Evolutionary conservation across 139 green algal genomes (phyloP).

Genomic region (Chlamydomonas sp.): DNA sequence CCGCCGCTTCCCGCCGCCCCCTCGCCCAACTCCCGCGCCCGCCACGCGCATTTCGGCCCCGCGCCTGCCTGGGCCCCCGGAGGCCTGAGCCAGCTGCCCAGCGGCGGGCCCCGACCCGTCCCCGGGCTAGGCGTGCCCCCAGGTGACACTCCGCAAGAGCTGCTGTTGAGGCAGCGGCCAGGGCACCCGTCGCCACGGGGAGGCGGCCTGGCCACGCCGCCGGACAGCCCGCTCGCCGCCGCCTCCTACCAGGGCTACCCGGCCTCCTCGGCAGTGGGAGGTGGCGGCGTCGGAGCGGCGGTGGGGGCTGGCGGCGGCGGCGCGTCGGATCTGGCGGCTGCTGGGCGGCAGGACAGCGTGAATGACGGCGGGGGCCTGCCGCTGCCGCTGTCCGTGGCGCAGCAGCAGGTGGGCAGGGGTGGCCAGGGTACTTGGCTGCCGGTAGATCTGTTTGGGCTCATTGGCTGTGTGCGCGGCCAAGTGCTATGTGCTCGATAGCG

Average conservation of each 20-base stretch:
- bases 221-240: neutral
- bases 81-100: neutral
- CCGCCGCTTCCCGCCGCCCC: neutral
- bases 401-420: neutral
- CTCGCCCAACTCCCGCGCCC: neutral
- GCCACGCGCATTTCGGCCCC: constrained; percentile 15
- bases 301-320: neutral
- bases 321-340: neutral
- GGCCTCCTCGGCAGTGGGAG: neutral
- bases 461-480: no score
- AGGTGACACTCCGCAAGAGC: neutral
- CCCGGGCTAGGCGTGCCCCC: no score
- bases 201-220: no score
- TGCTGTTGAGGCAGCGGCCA: neutral
- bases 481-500: no score
- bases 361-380: neutral
- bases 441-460: no score
- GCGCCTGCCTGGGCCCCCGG: neutral
- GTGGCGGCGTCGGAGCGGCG: neutral
- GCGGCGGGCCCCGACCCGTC: neutral
- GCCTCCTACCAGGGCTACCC: neutral
- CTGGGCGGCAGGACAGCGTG: constrained; percentile 10
- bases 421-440: no score
- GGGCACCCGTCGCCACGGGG: neutral
- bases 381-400: neutral